Conservation (phyloP, 2,329 filamentous ascomycete genomes). For the Stemphylium vesicarium region DNA sequence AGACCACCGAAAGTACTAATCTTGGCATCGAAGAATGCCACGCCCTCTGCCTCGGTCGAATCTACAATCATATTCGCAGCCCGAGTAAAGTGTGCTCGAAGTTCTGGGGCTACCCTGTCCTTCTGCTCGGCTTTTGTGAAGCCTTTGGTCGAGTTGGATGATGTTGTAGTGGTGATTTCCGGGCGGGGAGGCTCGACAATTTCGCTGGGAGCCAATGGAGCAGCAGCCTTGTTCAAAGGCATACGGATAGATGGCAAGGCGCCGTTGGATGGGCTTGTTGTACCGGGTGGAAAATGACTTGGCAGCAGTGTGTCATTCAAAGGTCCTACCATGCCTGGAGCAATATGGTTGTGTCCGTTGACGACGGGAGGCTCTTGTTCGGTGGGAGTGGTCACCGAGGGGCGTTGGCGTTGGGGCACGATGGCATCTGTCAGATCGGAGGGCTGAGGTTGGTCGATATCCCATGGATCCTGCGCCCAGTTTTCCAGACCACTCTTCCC, state of each 20-base stretch:
- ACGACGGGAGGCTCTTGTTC: constrained; percentile 22
- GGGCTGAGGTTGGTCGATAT: constrained; percentile 24
- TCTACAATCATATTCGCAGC: constrained; percentile 50
- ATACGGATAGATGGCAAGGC: constrained; percentile 20
- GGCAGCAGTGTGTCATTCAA: constrained; percentile 17
- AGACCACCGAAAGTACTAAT: constrained; percentile 47
- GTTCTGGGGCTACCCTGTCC: constrained; percentile 37
- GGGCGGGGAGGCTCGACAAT: constrained; percentile 21
- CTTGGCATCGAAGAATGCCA: constrained; percentile 48
- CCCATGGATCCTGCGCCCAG: constrained; percentile 43
- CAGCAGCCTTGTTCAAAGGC: constrained; percentile 23
- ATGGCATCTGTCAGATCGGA: constrained; percentile 19
- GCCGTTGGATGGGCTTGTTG: constrained; percentile 26
- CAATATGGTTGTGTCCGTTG: constrained; percentile 25
- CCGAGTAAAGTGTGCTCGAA: constrained; percentile 42
- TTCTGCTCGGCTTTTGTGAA: constrained; percentile 26
- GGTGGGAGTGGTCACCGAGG: constrained; percentile 14
- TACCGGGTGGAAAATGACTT: constrained; percentile 26
- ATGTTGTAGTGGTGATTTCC: constrained; percentile 30
- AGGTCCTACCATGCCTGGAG: constrained; percentile 26
- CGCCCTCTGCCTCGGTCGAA: constrained; percentile 47
- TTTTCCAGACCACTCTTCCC: constrained; percentile 44
- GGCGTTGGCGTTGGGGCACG: constrained; percentile 27
- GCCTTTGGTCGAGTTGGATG: constrained; percentile 27
- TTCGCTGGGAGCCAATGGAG: constrained; percentile 33